Percentiles rank a stretch among this genome's conserved stretches.
Evolutionary conservation across 2,329 filamentous ascomycete genomes (phyloP).

Genomic region (Lasiodiplodia gonubiensis): DNA sequence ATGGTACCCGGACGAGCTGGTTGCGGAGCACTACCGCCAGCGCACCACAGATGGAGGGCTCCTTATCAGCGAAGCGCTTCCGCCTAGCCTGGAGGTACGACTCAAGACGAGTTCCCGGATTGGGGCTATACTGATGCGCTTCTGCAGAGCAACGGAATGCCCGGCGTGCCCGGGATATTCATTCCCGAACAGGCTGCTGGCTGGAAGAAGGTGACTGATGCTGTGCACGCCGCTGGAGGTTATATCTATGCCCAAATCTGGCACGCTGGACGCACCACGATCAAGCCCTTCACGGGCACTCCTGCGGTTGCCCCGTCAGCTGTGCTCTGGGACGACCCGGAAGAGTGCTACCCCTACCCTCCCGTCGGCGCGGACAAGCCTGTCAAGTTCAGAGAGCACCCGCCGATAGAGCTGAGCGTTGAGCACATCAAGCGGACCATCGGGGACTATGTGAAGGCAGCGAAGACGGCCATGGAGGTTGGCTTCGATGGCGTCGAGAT

Average conservation of each 20-base stretch:
- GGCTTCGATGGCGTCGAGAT: constrained; percentile 62
- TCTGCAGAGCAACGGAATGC: constrained; percentile 36
- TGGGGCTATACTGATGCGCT: neutral
- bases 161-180: constrained; percentile 42
- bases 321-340: constrained; percentile 53
- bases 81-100: constrained; percentile 52
- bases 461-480: constrained; percentile 59
- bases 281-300: constrained; percentile 45
- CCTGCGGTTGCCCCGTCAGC: constrained; percentile 49
- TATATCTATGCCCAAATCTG: constrained; percentile 54
- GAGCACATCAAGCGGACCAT: constrained; percentile 53
- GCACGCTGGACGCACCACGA: constrained; percentile 57
- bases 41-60: constrained; percentile 61
- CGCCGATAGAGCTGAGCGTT: constrained; percentile 47
- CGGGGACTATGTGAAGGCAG: constrained; percentile 51
- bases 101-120: neutral
- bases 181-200: constrained; percentile 51
- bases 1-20: constrained; percentile 56
- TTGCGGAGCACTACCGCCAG: constrained; percentile 61
- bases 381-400: constrained; percentile 44
- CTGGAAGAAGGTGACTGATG: constrained; percentile 59
- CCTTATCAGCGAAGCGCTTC: constrained; percentile 64
- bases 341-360: constrained; percentile 49
- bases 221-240: constrained; percentile 58
- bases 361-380: constrained; percentile 43